Evolutionary conservation across 2,329 filamentous ascomycete species (phyloP).

Genomic region (Macrophomina tecta): DNA sequence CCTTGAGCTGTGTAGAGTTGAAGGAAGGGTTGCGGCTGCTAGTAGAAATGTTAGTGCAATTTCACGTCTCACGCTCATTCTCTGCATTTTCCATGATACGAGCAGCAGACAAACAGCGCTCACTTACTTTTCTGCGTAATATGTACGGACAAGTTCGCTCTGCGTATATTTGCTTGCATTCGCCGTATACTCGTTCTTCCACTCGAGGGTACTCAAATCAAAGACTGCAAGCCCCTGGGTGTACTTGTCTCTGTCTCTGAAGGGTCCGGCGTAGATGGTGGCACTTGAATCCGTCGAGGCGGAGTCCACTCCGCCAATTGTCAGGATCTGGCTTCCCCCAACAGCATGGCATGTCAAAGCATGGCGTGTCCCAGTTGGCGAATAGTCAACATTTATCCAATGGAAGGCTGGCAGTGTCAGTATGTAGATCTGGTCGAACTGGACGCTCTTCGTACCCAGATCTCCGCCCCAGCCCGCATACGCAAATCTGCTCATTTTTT

Average conservation of each 20-base stretch:
- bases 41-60: background rate
- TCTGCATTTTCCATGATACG: too few species aligned
- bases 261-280: background rate
- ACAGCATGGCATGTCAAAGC: slow-evolving; percentile 28
- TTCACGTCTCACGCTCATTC: too few species aligned
- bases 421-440: slow-evolving; percentile 28
- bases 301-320: slow-evolving; percentile 26
- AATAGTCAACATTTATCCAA: slow-evolving; percentile 28
- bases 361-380: slow-evolving; percentile 3
- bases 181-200: slow-evolving; percentile 6
- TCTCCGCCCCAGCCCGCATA: slow-evolving; percentile 27
- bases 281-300: background rate
- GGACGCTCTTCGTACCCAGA: background rate
- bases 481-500: slow-evolving; percentile 5
- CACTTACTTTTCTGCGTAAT: background rate
- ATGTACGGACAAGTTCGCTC: background rate
- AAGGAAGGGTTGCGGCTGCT: background rate
- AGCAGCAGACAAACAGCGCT: background rate
- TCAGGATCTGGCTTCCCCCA: slow-evolving; percentile 28
- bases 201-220: slow-evolving; percentile 20
- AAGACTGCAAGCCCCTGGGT: slow-evolving; percentile 22
- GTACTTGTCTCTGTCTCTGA: slow-evolving; percentile 18
- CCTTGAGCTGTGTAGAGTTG: slow-evolving; percentile 3
- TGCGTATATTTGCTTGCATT: slow-evolving; percentile 16
- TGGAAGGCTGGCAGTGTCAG: slow-evolving; percentile 29